A percentile compares a stretch with the other conserved stretches of the same genome.
Evolutionary conservation across 2,329 filamentous ascomycete genomes (phyloP).

Genomic region (Calonectria crousiana): DNA sequence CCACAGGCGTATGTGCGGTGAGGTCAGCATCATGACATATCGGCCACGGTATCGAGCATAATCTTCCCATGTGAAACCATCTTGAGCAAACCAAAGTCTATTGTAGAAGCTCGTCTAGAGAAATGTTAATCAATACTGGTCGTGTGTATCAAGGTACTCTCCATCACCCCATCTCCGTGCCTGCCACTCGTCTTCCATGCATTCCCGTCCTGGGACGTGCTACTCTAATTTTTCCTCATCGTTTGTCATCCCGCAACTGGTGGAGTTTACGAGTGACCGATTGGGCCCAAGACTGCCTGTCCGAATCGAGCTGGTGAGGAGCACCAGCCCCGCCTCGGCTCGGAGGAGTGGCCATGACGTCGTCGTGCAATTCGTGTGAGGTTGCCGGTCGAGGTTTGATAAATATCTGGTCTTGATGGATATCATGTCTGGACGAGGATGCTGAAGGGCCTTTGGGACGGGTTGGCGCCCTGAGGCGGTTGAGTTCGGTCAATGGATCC

Average conservation of each 20-base stretch:
- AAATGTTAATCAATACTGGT: slow-evolving; percentile 14
- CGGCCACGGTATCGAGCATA: background rate
- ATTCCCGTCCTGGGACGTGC: background rate
- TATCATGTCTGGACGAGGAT: slow-evolving; percentile 27
- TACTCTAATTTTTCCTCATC: background rate
- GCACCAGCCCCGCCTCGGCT: slow-evolving; percentile 1
- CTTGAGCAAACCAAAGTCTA: slow-evolving; percentile 12
- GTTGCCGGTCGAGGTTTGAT: slow-evolving; percentile 14
- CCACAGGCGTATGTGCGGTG: background rate
- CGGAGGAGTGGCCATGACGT: slow-evolving; percentile 15
- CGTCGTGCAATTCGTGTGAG: slow-evolving; percentile 29
- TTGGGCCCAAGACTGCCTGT: slow-evolving; percentile 23
- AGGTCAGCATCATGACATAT: background rate
- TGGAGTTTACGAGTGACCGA: slow-evolving; percentile 22
- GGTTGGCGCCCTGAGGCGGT: slow-evolving; percentile 15
- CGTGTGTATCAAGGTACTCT: slow-evolving; percentile 13
- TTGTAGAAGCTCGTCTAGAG: slow-evolving; percentile 12
- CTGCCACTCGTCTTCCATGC: background rate
- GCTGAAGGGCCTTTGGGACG: slow-evolving; percentile 11
- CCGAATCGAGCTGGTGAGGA: slow-evolving; percentile 32
- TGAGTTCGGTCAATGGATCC: slow-evolving; percentile 27
- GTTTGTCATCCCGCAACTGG: slow-evolving; percentile 33
- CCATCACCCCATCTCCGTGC: background rate
- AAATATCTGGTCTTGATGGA: slow-evolving; percentile 26
- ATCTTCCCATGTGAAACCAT: background rate